These are phyloP conservation scores for Zoysia matrella DNA, from an alignment of 202 grass and related monocot genomes.

Conservation along the genomic window DNA sequence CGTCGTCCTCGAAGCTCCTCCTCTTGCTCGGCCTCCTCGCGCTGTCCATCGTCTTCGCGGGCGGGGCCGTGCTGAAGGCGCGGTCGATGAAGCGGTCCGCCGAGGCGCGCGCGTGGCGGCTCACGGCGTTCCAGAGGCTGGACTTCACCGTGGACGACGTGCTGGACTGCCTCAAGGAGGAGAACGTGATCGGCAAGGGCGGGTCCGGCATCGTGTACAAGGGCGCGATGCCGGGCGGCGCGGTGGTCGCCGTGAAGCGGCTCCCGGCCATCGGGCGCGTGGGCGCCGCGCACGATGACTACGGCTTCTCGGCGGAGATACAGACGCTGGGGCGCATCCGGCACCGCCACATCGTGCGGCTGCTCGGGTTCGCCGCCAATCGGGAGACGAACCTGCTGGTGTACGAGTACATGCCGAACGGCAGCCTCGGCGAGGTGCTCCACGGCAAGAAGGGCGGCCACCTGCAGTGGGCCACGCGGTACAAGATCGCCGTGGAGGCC, in stretches of 20 bases:
- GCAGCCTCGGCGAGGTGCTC: slow-evolving; percentile 91
- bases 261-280: slow-evolving; percentile 66
- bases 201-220: slow-evolving; percentile 92
- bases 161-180: slow-evolving; percentile 85
- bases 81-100: slow-evolving; percentile 71
- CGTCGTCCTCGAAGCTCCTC: slow-evolving; percentile 71
- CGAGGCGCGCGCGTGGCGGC: slow-evolving; percentile 71
- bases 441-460: slow-evolving; percentile 86
- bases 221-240: slow-evolving; percentile 68
- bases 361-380: slow-evolving; percentile 85
- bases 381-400: slow-evolving; percentile 81
- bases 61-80: slow-evolving; percentile 75
- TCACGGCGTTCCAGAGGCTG: slow-evolving; percentile 90
- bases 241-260: slow-evolving; percentile 81
- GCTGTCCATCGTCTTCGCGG: slow-evolving; percentile 84
- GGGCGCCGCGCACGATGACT: slow-evolving; percentile 72
- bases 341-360: slow-evolving; percentile 94
- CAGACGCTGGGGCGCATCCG: slow-evolving; percentile 89
- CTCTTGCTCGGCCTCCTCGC: slow-evolving; percentile 77
- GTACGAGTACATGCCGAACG: slow-evolving; percentile 96
- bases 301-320: slow-evolving; percentile 91
- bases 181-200: slow-evolving; percentile 97
- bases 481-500: slow-evolving; percentile 92
- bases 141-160: slow-evolving; percentile 91
- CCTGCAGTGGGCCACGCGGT: slow-evolving; percentile 87